Base-by-base conservation (phyloP, 2,329 filamentous ascomycete genomes). In the Cercospora nicotianae region DNA sequence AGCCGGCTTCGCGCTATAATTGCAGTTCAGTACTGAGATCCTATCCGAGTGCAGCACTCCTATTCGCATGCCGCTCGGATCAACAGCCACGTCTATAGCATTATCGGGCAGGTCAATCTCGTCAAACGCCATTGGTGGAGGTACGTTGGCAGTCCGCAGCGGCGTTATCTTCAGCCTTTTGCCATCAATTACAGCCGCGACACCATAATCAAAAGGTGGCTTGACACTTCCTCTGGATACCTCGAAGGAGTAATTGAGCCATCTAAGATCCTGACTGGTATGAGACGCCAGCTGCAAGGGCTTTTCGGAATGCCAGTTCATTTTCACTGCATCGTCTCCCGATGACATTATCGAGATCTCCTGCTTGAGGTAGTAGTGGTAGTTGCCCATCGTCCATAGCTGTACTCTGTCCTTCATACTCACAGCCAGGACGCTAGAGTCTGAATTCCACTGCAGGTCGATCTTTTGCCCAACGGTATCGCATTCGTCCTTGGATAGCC, bases 281-380 rank as follows among this genome's bases (percentile, higher is more conserved):
- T 61, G 67, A 61, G 68, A 72, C 18, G 87, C 84, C 60, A 95
- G 84, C 13, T 88, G 87, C 36, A 97, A 82, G 3, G 93, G 82
- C 77, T 91, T 93, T 77, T 98, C 95, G 1, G 92, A 87, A 78
- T 99, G 93, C 95, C 95, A 99, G 9, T 76, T 66, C 69, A 77
- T 58, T 66, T 65, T 31, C 72, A 73, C 20, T 48, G 30, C 3
- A 8, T 57, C 31, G 67, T 73, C 13, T 16, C 45, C 65, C 6
- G 66, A 28, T 18, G 64, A 61, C 62, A 2, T 63, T 20, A 74
- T 12, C 73, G 75, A 80, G 6, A 97, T 84, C 77, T 97, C 93
- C 78, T 97, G 93, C 81, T 99, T 99, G 16, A 99, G 84, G 78
- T 98, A 98, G 87, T 95, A 99, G 77, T 98, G 92, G 74, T 99